Percentiles rank a stretch among this genome's conserved stretches.
phyloP scores from a whole-genome alignment of 805 yeast species.

The Cyberlindnera saturnus region DNA sequence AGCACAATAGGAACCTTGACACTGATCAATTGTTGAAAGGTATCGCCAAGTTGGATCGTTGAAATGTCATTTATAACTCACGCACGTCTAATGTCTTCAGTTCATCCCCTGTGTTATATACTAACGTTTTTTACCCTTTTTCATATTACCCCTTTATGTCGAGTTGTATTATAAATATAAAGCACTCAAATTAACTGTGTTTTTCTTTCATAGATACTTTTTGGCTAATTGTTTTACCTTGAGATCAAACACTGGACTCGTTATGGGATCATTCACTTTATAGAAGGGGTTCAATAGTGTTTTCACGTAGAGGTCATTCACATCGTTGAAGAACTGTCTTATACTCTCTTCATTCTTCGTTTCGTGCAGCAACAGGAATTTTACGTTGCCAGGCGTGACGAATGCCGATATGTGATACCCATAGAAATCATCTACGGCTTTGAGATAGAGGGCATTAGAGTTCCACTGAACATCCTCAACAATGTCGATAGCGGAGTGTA shows the following conservation, averaged over 20 bases:
- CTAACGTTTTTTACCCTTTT: too few species aligned
- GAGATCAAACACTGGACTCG: constrained; percentile 68
- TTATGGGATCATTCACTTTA: constrained; percentile 65
- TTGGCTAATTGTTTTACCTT: constrained; percentile 66
- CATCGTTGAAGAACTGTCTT: constrained; percentile 76
- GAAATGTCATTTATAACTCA: neutral
- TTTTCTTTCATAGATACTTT: constrained; percentile 51
- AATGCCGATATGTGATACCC: constrained; percentile 79
- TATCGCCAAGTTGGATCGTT: constrained; percentile 24
- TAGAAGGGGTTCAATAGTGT: constrained; percentile 84
- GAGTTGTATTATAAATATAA: too few species aligned
- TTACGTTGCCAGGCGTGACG: constrained; percentile 82
- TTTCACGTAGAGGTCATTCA: constrained; percentile 84
- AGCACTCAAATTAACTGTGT: too few species aligned
- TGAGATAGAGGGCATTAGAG: constrained; percentile 56
- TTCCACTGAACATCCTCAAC: constrained; percentile 88
- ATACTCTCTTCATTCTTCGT: constrained; percentile 60
- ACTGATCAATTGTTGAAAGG: constrained; percentile 30
- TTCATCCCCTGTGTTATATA: neutral
- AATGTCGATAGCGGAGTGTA: constrained; percentile 86
- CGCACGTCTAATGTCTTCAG: neutral
- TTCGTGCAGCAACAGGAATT: constrained; percentile 68
- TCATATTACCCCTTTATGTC: too few species aligned
- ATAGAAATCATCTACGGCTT: constrained; percentile 79
- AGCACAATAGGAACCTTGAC: constrained; percentile 23